Base-by-base conservation (phyloP, 129 eudicot genomes). In the Arctium lappa region DNA sequence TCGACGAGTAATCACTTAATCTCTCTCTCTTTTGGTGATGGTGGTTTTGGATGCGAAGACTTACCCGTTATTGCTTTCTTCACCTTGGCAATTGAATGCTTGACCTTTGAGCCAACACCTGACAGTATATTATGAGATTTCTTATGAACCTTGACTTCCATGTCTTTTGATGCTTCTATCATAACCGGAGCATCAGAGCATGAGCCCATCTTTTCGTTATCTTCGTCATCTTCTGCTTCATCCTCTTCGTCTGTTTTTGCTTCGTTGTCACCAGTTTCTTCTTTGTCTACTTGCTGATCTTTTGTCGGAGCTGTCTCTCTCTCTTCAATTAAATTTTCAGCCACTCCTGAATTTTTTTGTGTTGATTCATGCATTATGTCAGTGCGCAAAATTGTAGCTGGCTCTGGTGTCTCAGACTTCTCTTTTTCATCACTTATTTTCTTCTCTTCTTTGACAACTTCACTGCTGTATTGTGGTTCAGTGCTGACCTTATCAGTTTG, bases 51-150 rank as follows among this genome's bases (percentile, higher is more conserved):
- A 71, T 83, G 88, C 75, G 91, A 76, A 72, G 92, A 89, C 83
- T 88, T 90, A 1, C 97, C 92, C 0, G 94, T 91, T 74, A 93
- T 91, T 60, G 86, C 96, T 84, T 89, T 93, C 88, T 91, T 93
- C 75, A 91, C 93, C 88, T 93, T 93, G 69, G 96, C 86, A 12
- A 91, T 88, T 40, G 97, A 93, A 80, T 93, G 96, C 77, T 93
- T 93, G 80, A 93, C 90, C 83, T 91, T 93, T 80, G 97, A 93
- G 40, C 95, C 95, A 8, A 93, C 96, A 22, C 97, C 96, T 72
- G 96, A 91, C 13, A 93, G 42, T 83, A 93, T 86, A 70, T 86
- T 88, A 78, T 91, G 96, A 74, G 94, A 85, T 84, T 93, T 93
- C 85, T 89, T 93, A 29, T 34, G 90, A 84, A 71, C 90, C 79